These are phyloP conservation scores for Osmozyma mogii DNA, from an alignment of 805 yeast genomes.

Conservation along the genomic window DNA sequence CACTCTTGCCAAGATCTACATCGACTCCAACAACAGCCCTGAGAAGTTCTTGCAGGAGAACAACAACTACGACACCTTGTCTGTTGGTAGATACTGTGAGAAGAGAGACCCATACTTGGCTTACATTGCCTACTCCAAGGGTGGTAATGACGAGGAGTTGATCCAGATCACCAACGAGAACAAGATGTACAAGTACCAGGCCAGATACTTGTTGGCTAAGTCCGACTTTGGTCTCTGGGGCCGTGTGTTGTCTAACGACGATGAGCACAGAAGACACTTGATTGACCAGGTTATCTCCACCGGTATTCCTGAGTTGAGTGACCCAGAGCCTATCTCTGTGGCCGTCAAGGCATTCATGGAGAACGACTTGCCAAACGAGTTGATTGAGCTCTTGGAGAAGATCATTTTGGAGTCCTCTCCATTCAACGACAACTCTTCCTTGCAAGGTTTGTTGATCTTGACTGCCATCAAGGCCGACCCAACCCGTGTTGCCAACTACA, in stretches of 20 bases:
- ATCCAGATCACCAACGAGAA: slow-evolving; percentile 91
- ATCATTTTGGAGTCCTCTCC: slow-evolving; percentile 96
- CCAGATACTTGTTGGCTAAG: slow-evolving; percentile 84
- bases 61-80: slow-evolving; percentile 80
- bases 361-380: slow-evolving; percentile 84
- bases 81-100: slow-evolving; percentile 97
- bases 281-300: slow-evolving; percentile 92
- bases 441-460: slow-evolving; percentile 85
- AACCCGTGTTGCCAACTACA: slow-evolving; percentile 70
- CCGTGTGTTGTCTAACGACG: slow-evolving; percentile 65
- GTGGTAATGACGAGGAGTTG: slow-evolving; percentile 83
- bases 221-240: slow-evolving; percentile 84
- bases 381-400: slow-evolving; percentile 91
- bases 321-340: slow-evolving; percentile 88
- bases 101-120: slow-evolving; percentile 98
- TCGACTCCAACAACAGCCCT: slow-evolving; percentile 95
- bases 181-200: slow-evolving; percentile 97
- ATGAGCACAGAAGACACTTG: slow-evolving; percentile 81
- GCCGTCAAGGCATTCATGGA: slow-evolving; percentile 96
- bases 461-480: slow-evolving; percentile 96
- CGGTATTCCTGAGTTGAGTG: slow-evolving; percentile 89
- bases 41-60: slow-evolving; percentile 94
- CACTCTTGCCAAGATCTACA: slow-evolving; percentile 94
- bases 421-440: slow-evolving; percentile 87
- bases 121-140: slow-evolving; percentile 94